Evolutionary conservation across 306 rosid genomes (phyloP), one percentile per base, ranked within the genome.

Genomic region (Sophora flavescens): DNA sequence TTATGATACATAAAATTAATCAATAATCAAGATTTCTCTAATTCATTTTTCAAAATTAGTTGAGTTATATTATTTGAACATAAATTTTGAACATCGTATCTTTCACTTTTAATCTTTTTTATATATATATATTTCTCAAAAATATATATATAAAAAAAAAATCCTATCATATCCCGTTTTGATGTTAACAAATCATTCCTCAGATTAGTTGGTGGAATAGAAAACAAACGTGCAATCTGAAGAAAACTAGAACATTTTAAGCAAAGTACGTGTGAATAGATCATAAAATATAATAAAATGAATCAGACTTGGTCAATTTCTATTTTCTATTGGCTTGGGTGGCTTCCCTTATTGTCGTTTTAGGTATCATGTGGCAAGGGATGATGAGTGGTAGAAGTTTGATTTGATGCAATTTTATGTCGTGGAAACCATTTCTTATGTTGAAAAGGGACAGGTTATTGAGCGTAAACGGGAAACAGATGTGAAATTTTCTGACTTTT

Each of bases 401-500:
- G 35, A 54, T 52, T 47, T 58, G 70, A 52, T 45, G 17, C 71
- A 74, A 47, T 72, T 74, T n/a, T 22, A 59, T 61, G 61, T 80
- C 74, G 84, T 76, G 82, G 68, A 72, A 80, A 52, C 68, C 81
- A 69, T 63, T 69, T 28, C 28, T 33, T 15, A 33, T 0, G 1
- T 13, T 0, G 13, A 36, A 72, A 72, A 82, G 71, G 11, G 76
- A 66, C 70, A 54, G 2, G 41, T 72, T 64, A 14, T 13, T 57
- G 15, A 56, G 32, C 77, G 33, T 30, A 69, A 60, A 6, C 30
- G 56, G 74, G 11, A 67, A 68, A 68, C 63, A 59, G 15, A 48
- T 77, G 70, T 78, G 70, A 78, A 74, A 14, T 74, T 42, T 44
- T 1, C 28, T 64, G 80, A 76, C 82, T 75, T 75, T 69, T 75